Base-by-base conservation (phyloP, 768 basidiomycete genomes). In the Dendrothele bispora region DNA sequence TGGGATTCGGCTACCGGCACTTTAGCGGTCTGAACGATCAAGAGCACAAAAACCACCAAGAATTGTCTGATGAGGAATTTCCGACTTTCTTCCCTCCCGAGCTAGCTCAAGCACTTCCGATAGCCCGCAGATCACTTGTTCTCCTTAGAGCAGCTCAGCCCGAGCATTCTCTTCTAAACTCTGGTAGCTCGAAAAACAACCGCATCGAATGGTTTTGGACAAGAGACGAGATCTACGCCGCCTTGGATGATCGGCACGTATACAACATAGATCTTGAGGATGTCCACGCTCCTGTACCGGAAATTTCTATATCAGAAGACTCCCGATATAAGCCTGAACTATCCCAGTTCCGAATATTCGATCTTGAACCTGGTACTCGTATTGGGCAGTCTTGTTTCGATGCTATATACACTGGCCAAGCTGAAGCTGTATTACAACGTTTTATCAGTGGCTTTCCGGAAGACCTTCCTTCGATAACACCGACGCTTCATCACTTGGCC, bases 81-180 rank as follows among this genome's bases (percentile, higher is more conserved):
- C 90, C 91, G 0, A 63, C 64, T 4, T 92, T 93, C 62, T 78
- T 92, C 49, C 75, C 79, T 3, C 52, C 55, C 5, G 69, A 69
- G 11, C 62, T 86, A 24, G 65, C 77, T 6, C 69, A 75, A 37
- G 70, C 79, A 6, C 64, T 92, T 3, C 75, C 80, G 11, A 77
- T 79, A 3, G 88, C 88, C 1, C 80, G 79, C 51, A 84, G 79
- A 55, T 91, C 91, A 0, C 64, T 92, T 8, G 71, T 76, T 24
- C 65, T 93, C 3, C 72, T 92, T 0, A 73, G 72, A 39, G 75
- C 74, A 8, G 88, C 89, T 3, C 70, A 80, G 48, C 83, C 87
- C 1, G 75, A 81, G 39, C 86, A 90, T 57, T 73, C 73, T 0
- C 61, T 88, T 10, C 64, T 88, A n/a, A 64, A 50, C 28, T n/a